phyloP scores from a whole-genome alignment of 148 eudicot genomes.

The Spergularia marina region DNA sequence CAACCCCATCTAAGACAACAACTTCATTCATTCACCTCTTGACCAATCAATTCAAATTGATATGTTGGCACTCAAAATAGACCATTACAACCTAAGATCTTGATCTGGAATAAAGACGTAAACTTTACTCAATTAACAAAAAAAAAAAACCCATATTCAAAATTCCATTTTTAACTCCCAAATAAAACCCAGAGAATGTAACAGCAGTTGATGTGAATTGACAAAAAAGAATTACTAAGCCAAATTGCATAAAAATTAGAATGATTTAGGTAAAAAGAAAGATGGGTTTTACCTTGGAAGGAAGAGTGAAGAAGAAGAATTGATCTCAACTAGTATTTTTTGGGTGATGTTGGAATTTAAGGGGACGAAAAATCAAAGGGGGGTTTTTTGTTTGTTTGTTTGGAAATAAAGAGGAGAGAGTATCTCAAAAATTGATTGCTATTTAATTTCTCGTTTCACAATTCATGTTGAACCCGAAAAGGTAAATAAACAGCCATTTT shows the following conservation, averaged over 20 bases:
- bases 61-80: not conserved
- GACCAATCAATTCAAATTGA: not conserved
- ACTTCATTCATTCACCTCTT: not conserved
- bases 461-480: too few species aligned
- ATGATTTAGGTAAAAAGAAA: not conserved
- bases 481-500: too few species aligned
- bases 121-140: conserved; percentile 10
- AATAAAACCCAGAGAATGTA: not conserved
- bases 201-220: not conserved
- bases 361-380: conserved; percentile 8
- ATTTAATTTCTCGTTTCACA: too few species aligned
- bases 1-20: not conserved
- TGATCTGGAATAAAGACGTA: conserved; percentile 7
- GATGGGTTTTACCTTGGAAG: not conserved
- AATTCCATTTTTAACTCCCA: not conserved
- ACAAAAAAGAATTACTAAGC: not conserved
- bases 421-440: not conserved
- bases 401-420: not conserved
- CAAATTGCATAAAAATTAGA: too few species aligned
- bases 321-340: not conserved
- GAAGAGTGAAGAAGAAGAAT: not conserved
- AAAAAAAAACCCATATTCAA: conserved; percentile 6
- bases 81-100: conserved; percentile 16
- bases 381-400: not conserved
- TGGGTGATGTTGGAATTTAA: conserved; percentile 1